These are phyloP conservation scores for Tuber umbilicatum DNA, from an alignment of 495 filamentous ascomycete species.

Conservation along the genomic window DNA sequence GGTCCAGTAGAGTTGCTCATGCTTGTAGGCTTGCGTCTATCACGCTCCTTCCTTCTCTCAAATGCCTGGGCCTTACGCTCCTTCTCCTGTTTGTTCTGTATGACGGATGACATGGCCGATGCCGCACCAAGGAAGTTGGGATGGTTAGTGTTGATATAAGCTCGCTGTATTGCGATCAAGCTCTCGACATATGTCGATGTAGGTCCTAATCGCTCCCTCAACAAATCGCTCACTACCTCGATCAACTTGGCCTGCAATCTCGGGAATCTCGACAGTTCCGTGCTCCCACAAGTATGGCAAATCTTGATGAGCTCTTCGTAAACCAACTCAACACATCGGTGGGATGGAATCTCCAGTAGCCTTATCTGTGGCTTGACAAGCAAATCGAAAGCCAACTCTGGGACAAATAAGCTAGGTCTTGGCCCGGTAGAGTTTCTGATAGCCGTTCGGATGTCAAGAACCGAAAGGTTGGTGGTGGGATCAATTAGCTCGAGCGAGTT, in stretches of 20 bases:
- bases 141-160: constrained; percentile 99
- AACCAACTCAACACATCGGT: constrained; percentile 93
- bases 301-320: constrained; percentile 99
- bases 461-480: constrained; percentile 86
- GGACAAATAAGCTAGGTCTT: constrained; percentile 90
- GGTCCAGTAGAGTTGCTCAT: constrained; percentile 25
- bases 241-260: constrained; percentile 95
- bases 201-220: constrained; percentile 85
- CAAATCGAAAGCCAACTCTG: constrained; percentile 93
- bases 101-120: constrained; percentile 95
- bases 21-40: constrained; percentile 56
- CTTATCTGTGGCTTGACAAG: constrained; percentile 99
- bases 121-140: constrained; percentile 97
- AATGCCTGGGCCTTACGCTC: constrained; percentile 71
- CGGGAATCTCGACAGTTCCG: constrained; percentile 83
- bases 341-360: constrained; percentile 87
- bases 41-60: constrained; percentile 77
- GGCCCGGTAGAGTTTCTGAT: constrained; percentile 98
- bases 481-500: constrained; percentile 95
- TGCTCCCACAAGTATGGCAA: constrained; percentile 95
- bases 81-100: constrained; percentile 86
- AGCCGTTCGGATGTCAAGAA: constrained; percentile 94
- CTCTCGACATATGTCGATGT: constrained; percentile 88
- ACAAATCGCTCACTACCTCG: constrained; percentile 93
- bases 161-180: constrained; percentile 91